Evolutionary conservation across 106 monocot genomes (phyloP), one percentile per base, ranked within the genome.

Genomic region (Phalaenopsis equestris): DNA sequence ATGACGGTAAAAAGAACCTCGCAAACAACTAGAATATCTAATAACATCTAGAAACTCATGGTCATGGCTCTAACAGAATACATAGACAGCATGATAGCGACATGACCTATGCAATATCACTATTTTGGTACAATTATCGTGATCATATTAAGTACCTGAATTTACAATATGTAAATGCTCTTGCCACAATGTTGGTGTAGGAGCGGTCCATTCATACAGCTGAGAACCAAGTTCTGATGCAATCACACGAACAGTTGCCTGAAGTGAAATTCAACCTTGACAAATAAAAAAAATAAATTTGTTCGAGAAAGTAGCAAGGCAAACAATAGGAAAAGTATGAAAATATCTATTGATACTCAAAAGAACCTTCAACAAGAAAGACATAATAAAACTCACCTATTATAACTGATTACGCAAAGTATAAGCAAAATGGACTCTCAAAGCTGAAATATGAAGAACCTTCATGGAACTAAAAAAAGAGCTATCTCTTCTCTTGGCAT

Each of bases 151-250:
- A 79, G 11, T 84, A 95, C 99, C 95, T 86, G 85, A 86, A 84
- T 81, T 85, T 78, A 81, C 58, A 87, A 86, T 91, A 85, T 99
- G 91, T 30, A 91, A 17, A 87, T 99, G 93, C 77, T 99, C 99
- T 83, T 89, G 77, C 99, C 99, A 99, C 23, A 99, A 86, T 39
- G 99, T 99, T 3, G 99, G 99, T 48, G 88, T 95, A 37, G 99
- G 99, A 47, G 99, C 88, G 24, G n/a, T 91, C 94, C 95, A 99
- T 82, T 99, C 99, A 85, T 80, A 94, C 72, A 99, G 41, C 47
- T 92, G 84, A 79, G 81, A 84, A 80, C 91, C 94, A 86, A 99
- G 86, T 46, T 95, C 77, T 73, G 86, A 87, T 61, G 91, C 91
- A 85, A 99, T 79, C 48, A 85, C 82, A 78, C 85, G 88, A 75